These are phyloP conservation scores for Puccinia polysora DNA, from an alignment of 1,284 basidiomycete species.

Conservation along the genomic window DNA sequence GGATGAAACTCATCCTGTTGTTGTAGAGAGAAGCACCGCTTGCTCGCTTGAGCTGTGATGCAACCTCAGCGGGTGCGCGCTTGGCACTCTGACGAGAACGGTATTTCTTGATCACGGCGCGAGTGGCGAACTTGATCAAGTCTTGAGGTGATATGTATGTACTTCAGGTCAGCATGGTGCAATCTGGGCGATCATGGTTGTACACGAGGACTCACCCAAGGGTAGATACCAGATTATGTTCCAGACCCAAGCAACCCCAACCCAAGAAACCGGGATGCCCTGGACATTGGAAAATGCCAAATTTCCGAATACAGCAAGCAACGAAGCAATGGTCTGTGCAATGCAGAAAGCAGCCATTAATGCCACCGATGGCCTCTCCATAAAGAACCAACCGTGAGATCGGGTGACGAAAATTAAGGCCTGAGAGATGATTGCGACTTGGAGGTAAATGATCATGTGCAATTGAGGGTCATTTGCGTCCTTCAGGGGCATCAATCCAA, in stretches of 20 bases:
- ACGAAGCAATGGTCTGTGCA: slow-evolving; percentile 38
- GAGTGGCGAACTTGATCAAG: slow-evolving; percentile 85
- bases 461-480: slow-evolving; percentile 55
- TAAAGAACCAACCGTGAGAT: slow-evolving; percentile 44
- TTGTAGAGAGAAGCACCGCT: slow-evolving; percentile 85
- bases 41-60: slow-evolving; percentile 70
- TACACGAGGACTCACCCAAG: slow-evolving; percentile 25
- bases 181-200: neutral
- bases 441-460: slow-evolving; percentile 61
- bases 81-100: slow-evolving; percentile 44
- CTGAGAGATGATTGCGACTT: slow-evolving; percentile 44
- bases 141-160: slow-evolving; percentile 63
- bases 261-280: slow-evolving; percentile 72
- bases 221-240: slow-evolving; percentile 40
- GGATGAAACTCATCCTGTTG: slow-evolving; percentile 83
- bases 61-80: slow-evolving; percentile 52
- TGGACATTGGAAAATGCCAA: slow-evolving; percentile 28
- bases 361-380: slow-evolving; percentile 41
- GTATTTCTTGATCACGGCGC: slow-evolving; percentile 60
- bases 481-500: slow-evolving; percentile 60
- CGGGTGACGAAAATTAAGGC: slow-evolving; percentile 44
- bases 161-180: neutral
- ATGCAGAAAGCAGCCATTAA: slow-evolving; percentile 37
- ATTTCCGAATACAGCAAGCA: slow-evolving; percentile 31
- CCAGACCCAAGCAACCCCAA: slow-evolving; percentile 71